Evolutionary conservation across 805 yeast genomes (phyloP).

Genomic region (Barnettozyma californica): DNA sequence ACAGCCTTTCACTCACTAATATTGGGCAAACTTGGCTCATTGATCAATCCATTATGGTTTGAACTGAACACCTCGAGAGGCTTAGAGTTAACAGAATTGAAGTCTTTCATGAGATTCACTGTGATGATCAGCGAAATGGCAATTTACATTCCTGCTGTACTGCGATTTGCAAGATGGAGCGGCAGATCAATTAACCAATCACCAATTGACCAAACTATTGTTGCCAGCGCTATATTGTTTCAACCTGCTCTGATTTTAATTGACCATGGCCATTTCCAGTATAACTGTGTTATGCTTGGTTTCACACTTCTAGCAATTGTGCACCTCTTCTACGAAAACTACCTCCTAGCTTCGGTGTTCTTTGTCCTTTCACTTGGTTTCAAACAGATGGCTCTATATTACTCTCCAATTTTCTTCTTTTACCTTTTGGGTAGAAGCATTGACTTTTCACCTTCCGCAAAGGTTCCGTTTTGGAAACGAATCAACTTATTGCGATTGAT

Average conservation of each 20-base stretch:
- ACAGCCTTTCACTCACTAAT: slow-evolving; percentile 91
- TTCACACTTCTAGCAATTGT: slow-evolving; percentile 63
- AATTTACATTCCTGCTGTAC: slow-evolving; percentile 74
- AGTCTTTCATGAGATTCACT: slow-evolving; percentile 80
- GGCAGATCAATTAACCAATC: slow-evolving; percentile 55
- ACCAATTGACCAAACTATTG: slow-evolving; percentile 70
- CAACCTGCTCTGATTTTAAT: slow-evolving; percentile 80
- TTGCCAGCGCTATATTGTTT: slow-evolving; percentile 72
- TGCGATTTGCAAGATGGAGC: slow-evolving; percentile 63
- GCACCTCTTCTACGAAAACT: slow-evolving; percentile 57
- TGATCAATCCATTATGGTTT: slow-evolving; percentile 71
- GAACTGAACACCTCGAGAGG: slow-evolving; percentile 71
- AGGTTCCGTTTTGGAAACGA: slow-evolving; percentile 27
- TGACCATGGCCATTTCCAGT: slow-evolving; percentile 98
- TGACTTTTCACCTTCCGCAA: slow-evolving; percentile 12
- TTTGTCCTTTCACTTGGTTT: slow-evolving; percentile 76
- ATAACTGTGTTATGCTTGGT: slow-evolving; percentile 92
- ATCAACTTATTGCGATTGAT: slow-evolving; percentile 55
- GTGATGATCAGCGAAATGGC: slow-evolving; percentile 71
- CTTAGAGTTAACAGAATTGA: slow-evolving; percentile 56
- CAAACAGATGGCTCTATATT: slow-evolving; percentile 94
- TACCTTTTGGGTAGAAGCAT: slow-evolving; percentile 58
- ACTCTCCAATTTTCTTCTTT: slow-evolving; percentile 82
- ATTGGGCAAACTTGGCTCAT: slow-evolving; percentile 65
- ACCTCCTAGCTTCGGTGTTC: slow-evolving; percentile 64